These are phyloP conservation scores for Rhizopus stolonifer DNA, from an alignment of 371 early-diverging fungal genomes.

Conservation along the genomic window DNA sequence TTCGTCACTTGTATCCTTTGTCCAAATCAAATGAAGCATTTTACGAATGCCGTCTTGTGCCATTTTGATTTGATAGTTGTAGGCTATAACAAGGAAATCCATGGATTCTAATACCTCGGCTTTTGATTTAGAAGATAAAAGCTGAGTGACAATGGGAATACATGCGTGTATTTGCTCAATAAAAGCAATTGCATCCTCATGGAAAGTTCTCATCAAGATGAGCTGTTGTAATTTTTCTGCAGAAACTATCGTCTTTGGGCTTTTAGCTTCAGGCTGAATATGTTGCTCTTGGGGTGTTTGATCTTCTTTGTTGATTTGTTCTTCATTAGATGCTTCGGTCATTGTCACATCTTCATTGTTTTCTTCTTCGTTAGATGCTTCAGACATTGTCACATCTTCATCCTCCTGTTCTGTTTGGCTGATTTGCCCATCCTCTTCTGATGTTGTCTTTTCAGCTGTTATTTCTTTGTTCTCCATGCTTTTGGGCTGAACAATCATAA, in stretches of 20 bases:
- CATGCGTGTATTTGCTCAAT: constrained; percentile 73
- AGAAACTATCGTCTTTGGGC: constrained; percentile 27
- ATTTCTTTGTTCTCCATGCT: constrained; percentile 1
- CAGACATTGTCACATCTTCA: constrained; percentile 18
- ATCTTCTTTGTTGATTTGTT: constrained; percentile 17
- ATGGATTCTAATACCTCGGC: constrained; percentile 93
- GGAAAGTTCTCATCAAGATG: constrained; percentile 72
- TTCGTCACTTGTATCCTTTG: constrained; percentile 82
- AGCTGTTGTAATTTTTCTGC: constrained; percentile 61
- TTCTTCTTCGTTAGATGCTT: constrained; percentile 5
- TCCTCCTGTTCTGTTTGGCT: background rate
- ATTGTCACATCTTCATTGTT: constrained; percentile 16
- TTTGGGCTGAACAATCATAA: constrained; percentile 4
- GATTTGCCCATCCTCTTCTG: constrained; percentile 1
- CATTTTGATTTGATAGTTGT: constrained; percentile 78
- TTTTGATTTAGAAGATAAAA: constrained; percentile 86
- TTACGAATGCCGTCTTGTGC: constrained; percentile 85
- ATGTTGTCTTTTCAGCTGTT: background rate
- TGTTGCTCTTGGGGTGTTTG: constrained; percentile 7
- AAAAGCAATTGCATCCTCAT: constrained; percentile 84
- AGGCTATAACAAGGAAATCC: constrained; percentile 87
- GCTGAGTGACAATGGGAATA: constrained; percentile 74
- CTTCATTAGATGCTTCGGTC: constrained; percentile 19
- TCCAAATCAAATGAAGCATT: constrained; percentile 97
- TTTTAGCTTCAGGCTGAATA: background rate